Evolutionary conservation across 176 grass and related monocot genomes (phyloP).

Genomic region (Avena atlantica): DNA sequence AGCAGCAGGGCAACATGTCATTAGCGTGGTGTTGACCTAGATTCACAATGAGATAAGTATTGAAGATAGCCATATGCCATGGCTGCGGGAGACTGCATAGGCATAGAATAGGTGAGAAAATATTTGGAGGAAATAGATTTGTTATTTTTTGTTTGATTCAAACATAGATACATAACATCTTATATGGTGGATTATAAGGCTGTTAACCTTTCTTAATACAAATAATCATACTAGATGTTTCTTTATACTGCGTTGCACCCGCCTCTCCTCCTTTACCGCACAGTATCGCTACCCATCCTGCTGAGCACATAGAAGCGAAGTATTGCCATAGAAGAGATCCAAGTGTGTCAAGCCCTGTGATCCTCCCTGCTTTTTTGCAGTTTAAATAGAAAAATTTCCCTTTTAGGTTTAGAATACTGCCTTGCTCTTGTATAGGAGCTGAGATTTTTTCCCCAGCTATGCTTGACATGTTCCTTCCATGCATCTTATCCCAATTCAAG

Average conservation of each 20-base stretch:
- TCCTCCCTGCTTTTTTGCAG: too few species aligned
- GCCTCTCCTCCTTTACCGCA: not conserved
- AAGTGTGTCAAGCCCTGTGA: too few species aligned
- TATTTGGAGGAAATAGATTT: not conserved
- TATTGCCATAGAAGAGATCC: not conserved
- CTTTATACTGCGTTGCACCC: not conserved
- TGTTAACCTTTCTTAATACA: not conserved
- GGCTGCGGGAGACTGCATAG: not conserved
- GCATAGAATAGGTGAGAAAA: not conserved
- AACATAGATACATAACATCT: not conserved
- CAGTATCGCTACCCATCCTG: not conserved
- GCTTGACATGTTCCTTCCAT: not conserved
- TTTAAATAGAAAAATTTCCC: too few species aligned
- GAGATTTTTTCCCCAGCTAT: not conserved
- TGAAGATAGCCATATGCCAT: not conserved
- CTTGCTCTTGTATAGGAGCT: not conserved
- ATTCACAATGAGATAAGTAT: not conserved
- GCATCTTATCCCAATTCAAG: not conserved
- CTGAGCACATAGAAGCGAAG: not conserved
- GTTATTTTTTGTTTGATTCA: not conserved
- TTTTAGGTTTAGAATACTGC: not conserved
- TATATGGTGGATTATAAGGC: not conserved
- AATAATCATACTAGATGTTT: not conserved
- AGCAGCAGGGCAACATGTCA: not conserved
- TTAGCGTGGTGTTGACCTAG: not conserved